These are phyloP conservation scores for Malus domestica DNA, from an alignment of 306 rosid genomes.

Conservation along the genomic window ASM211411v1 NC_041795.1:12461501-12462000, in stretches of 20 bases:
- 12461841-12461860: background rate
- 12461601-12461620: conserved; percentile 67
- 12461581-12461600: conserved; percentile 58
- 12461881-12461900: background rate
- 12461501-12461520: background rate
- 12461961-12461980: conserved; percentile 63
- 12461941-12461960: conserved; percentile 81
- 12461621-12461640: conserved; percentile 60
- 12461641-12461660: conserved; percentile 26
- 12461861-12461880: background rate
- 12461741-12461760: background rate
- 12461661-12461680: background rate
- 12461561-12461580: conserved; percentile 75
- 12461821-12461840: background rate
- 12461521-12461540: background rate
- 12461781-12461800: background rate
- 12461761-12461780: background rate
- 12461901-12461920: conserved; percentile 43
- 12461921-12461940: conserved; percentile 81
- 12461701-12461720: background rate
- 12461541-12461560: conserved; percentile 42
- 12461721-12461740: background rate
- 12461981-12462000: conserved; percentile 50
- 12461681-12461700: background rate
- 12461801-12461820: background rate